Evolutionary conservation across 768 basidiomycete genomes (phyloP), one percentile per base, ranked within the genome.

Genomic region (Wakefieldia striispora): DNA sequence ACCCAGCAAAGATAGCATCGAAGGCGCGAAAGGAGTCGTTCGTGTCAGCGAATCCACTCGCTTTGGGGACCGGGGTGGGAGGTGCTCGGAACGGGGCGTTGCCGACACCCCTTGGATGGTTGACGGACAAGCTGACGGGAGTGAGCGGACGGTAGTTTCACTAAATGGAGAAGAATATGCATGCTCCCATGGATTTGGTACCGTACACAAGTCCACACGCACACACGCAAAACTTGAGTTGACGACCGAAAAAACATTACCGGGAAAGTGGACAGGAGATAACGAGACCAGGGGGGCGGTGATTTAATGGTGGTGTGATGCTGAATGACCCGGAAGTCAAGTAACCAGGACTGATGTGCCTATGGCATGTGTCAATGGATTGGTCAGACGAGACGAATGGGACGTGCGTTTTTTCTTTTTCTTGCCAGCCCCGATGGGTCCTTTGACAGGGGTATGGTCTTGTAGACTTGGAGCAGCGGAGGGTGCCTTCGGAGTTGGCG

Each of bases 21-120:
- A 83, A 82, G 57, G 79, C 82, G 31, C 78, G 91, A 53, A 88
- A 83, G 57, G 85, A 89, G 52, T 90, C 91, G 1, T 91, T 82
- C 64, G 71, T 79, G 24, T 83, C 88, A n/a, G 80, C 91, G 16
- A 91, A 93, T 60, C 91, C 91, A 8, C 77, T 93, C 35, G 82
- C 90, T 9, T 68, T 92, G 29, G 88, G 89, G 19, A 77, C 78
- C 37, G 66, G 69, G 7, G 75, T 77, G 23, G 83, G 84, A 6
- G 73, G 83, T n/a, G 75, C 81, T 23, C 73, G 84, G 49, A 79
- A 82, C 58, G 78, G 78, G 39, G 70, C 77, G 43, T 59, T 88
- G 48, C 86, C 82, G 58, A 83, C 85, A 34, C 88, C 89, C 8
- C 69, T 92, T 2, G 86, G 83, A 7, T 92, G 90, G 90, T 65